phyloP scores from a whole-genome alignment of 306 rosid genomes.

The Betula pendula region DNA sequence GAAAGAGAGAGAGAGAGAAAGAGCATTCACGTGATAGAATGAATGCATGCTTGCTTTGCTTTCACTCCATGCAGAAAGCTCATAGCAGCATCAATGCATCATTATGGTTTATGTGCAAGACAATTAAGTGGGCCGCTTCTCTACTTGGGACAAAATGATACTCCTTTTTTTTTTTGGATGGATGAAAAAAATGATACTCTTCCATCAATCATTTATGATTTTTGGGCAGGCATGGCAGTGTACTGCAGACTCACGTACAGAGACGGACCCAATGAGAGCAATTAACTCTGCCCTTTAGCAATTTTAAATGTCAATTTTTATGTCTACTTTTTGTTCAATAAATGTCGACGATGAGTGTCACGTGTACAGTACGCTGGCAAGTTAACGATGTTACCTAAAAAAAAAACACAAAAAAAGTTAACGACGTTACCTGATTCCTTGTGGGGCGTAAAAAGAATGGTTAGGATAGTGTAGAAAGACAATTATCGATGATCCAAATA shows the following conservation, averaged over 20 bases:
- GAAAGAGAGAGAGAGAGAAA: neutral
- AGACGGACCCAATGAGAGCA: neutral
- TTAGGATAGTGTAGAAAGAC: no score
- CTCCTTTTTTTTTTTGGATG: no score
- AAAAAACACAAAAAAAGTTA: no score
- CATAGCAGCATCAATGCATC: conserved; percentile 13
- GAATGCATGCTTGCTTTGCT: neutral
- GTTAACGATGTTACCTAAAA: no score
- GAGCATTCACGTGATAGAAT: neutral
- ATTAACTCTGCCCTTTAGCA: neutral
- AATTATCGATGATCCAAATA: no score
- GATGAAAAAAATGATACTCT: neutral
- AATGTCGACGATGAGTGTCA: no score
- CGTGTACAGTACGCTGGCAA: no score
- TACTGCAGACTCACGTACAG: neutral
- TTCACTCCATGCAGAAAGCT: conserved; percentile 15
- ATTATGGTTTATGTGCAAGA: conserved; percentile 7
- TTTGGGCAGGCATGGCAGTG: neutral
- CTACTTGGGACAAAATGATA: conserved; percentile 2
- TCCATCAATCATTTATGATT: neutral
- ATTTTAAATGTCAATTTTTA: no score
- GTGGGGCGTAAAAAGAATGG: no score
- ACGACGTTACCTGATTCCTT: no score
- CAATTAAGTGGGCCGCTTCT: conserved; percentile 13
- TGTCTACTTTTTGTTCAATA: no score